Evolutionary conservation across 163 green algal species (phyloP).

Genomic region (Picocystis sp.): DNA sequence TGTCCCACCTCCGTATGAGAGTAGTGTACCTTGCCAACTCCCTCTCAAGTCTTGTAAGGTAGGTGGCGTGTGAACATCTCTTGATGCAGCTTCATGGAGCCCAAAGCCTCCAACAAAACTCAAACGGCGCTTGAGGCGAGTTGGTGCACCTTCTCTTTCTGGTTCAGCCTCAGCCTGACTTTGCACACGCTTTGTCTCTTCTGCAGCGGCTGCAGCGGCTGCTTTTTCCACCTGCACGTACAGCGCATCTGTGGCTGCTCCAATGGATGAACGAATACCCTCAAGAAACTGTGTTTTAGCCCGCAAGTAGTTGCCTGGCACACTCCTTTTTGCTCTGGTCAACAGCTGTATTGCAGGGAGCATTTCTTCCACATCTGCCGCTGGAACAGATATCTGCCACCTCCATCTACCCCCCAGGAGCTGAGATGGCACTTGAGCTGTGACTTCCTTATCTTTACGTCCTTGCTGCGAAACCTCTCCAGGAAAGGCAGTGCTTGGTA

Average conservation of each 20-base stretch:
- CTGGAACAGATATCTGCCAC: slow-evolving; percentile 41
- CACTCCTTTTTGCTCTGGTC: slow-evolving; percentile 24
- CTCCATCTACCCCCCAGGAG: slow-evolving; percentile 14
- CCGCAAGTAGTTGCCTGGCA: slow-evolving; percentile 39
- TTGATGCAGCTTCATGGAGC: neutral
- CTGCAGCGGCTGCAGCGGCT: neutral
- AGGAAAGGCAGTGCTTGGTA: slow-evolving; percentile 22
- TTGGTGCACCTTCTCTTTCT: neutral
- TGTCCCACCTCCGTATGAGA: slow-evolving; percentile 43
- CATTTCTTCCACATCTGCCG: slow-evolving; percentile 65
- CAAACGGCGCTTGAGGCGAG: too few species aligned
- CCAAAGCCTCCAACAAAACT: too few species aligned
- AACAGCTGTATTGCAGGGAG: slow-evolving; percentile 58
- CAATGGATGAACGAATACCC: slow-evolving; percentile 9
- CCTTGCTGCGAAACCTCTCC: neutral
- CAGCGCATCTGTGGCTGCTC: neutral
- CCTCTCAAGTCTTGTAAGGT: slow-evolving; percentile 58
- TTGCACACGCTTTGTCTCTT: slow-evolving; percentile 3
- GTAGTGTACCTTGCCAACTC: slow-evolving; percentile 44
- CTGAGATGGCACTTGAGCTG: slow-evolving; percentile 1
- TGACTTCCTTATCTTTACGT: neutral
- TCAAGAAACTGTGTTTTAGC: too few species aligned
- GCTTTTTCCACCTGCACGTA: neutral
- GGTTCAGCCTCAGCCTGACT: neutral
- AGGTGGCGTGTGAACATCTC: slow-evolving; percentile 19